A percentile compares a stretch with the other conserved stretches of the same genome.
Conservation (phyloP, 768 basidiomycete genomes). For the Leccinum boreale region DNA sequence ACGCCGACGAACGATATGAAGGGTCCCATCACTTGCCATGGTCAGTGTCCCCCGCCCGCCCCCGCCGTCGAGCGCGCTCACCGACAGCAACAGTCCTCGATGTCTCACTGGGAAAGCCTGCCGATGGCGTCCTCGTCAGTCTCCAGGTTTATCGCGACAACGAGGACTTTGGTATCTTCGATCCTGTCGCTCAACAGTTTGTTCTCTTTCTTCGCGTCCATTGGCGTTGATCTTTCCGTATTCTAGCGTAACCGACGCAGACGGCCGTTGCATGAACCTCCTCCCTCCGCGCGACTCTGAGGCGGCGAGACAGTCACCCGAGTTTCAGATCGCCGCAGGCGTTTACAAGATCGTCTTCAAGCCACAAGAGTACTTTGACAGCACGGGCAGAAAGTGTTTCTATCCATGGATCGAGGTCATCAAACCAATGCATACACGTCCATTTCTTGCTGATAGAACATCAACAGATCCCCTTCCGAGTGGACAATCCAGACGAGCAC, state of each 20-base stretch:
- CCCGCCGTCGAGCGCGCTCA: neutral
- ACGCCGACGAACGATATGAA: slow-evolving; percentile 32
- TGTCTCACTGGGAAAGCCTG: slow-evolving; percentile 79
- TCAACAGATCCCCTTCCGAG: slow-evolving; percentile 70
- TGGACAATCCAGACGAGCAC: slow-evolving; percentile 72
- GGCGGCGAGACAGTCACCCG: slow-evolving; percentile 39
- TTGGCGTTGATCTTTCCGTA: neutral
- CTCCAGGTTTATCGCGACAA: slow-evolving; percentile 51
- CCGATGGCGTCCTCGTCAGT: slow-evolving; percentile 59
- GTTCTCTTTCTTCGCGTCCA: neutral
- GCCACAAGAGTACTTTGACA: slow-evolving; percentile 78
- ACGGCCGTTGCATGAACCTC: slow-evolving; percentile 82
- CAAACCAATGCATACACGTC: neutral
- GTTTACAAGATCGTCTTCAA: slow-evolving; percentile 85
- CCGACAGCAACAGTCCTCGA: slow-evolving; percentile 65
- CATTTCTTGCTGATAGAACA: slow-evolving; percentile 5
- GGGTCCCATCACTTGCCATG: slow-evolving; percentile 91
- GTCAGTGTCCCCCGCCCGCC: slow-evolving; percentile 37
- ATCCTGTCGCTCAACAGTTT: slow-evolving; percentile 61
- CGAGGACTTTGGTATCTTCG: slow-evolving; percentile 44
- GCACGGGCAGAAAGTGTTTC: slow-evolving; percentile 61
- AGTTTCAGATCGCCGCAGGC: slow-evolving; percentile 40
- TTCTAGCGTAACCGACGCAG: slow-evolving; percentile 68
- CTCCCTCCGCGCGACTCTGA: slow-evolving; percentile 53
- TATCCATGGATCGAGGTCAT: slow-evolving; percentile 90